Base-by-base conservation (phyloP, 805 yeast species). In the Candida boleticola region DNA sequence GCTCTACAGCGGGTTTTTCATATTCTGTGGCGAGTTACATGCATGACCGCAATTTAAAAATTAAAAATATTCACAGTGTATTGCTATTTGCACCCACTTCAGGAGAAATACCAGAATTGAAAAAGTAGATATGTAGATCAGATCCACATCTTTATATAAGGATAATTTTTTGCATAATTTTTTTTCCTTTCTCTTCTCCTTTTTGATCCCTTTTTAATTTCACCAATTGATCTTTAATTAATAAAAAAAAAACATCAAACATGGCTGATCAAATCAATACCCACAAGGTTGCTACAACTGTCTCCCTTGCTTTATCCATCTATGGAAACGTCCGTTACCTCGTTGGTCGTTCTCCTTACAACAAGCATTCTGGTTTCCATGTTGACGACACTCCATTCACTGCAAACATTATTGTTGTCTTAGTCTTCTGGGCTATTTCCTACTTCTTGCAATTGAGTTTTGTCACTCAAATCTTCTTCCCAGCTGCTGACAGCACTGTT, bases 351-450 rank as follows among this genome's bases (percentile, higher is more conserved):
- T 68, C 75, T 34, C 72, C 73, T 18, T 67, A 64, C 27, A 18
- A 20, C 11, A 66, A 71, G 38, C 63, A 73, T 47, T 68, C 72
- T 42, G 77, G 80, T 23, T 73, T 68, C 57, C 71, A 76, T 37
- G 77, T 77, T 5, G 74, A 73, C 4, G 68, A 74, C 52, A 87
- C 93, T 2, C 93, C 95, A 11, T 86, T 86, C 68, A 76, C 89
- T 2, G 79, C 80, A 13, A 72, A 74, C 44, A 58, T 73, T 10
- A 43, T 79, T 11, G 66, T 80, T 13, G 60, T 73, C 2, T 59
- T 78, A 33, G 60, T 75, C 10, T 86, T 71, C 63, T 85, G 90
- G 90, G 65, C 66, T 2, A 45, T 80, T 25, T 63, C 77, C 20
- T 73, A 76, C 45, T 43, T 77, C 2, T 54, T 74, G 29, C 95